Conservation (phyloP, 345 rosid genomes). For the Alliaria petiolata region DNA sequence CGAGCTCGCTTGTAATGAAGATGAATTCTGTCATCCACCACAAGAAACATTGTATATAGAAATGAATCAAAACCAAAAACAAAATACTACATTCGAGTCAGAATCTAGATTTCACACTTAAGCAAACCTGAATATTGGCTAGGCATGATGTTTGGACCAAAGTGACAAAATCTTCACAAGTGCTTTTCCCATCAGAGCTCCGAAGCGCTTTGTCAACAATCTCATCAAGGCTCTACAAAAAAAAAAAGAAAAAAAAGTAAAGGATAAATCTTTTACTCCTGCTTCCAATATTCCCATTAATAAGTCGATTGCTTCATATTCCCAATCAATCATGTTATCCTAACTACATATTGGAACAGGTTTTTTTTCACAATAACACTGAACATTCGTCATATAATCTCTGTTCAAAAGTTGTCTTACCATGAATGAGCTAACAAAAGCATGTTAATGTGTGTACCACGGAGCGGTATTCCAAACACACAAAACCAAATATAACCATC, state of each 20-base stretch:
- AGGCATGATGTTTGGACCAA: conserved; percentile 79
- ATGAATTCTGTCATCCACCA: conserved; percentile 50
- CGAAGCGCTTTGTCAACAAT: conserved; percentile 57
- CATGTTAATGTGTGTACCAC: conserved; percentile 98
- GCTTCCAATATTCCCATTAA: no score
- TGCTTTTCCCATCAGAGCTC: conserved; percentile 60
- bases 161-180: conserved; percentile 80
- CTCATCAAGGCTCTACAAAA: conserved; percentile 81
- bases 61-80: no score
- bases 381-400: no score
- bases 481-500: no score
- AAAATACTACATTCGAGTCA: no score
- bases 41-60: not conserved
- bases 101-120: not conserved
- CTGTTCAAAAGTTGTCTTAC: no score
- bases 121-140: conserved; percentile 67
- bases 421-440: conserved; percentile 97
- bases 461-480: conserved; percentile 74
- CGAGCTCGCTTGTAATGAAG: conserved; percentile 73
- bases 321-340: no score
- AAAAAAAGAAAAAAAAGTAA: no score
- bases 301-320: no score
- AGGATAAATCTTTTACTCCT: no score
- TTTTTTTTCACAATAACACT: no score
- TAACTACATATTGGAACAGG: no score